These are phyloP conservation scores for Fraxinus greggii DNA, from an alignment of 305 asterid genomes.

Conservation along the genomic window DNA sequence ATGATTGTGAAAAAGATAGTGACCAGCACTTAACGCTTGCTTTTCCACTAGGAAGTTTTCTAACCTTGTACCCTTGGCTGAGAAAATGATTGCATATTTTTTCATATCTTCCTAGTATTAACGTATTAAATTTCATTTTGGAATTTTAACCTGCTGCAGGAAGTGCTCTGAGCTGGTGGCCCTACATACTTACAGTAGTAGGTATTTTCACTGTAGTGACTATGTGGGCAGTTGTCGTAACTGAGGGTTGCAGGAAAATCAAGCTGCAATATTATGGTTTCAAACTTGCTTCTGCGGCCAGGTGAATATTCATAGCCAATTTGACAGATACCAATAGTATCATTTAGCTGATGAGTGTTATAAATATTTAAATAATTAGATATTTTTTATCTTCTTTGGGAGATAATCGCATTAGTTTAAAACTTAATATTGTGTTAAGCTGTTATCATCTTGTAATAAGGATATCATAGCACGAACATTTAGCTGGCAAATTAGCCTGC, in stretches of 20 bases:
- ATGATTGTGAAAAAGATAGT: not conserved
- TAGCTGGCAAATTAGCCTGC: not conserved
- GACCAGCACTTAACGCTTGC: not conserved
- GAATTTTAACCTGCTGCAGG: conserved; percentile 49
- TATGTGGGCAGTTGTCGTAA: conserved; percentile 93
- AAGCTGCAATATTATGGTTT: conserved; percentile 96
- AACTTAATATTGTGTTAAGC: not conserved
- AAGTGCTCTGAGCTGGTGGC: conserved; percentile 83
- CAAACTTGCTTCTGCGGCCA: conserved; percentile 89
- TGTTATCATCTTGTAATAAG: not conserved
- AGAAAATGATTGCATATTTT: conserved; percentile 6
- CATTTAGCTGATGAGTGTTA: not conserved
- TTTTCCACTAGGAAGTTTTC: not conserved
- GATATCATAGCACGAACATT: not conserved
- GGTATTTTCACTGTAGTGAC: conserved; percentile 82
- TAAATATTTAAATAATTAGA: not conserved
- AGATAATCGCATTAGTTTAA: not conserved
- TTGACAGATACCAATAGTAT: not conserved
- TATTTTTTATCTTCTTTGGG: conserved; percentile 4
- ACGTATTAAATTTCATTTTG: conserved; percentile 4
- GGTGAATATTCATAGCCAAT: conserved; percentile 44
- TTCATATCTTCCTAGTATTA: conserved; percentile 17
- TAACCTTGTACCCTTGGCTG: not conserved
- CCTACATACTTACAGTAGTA: conserved; percentile 64
- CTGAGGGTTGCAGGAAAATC: conserved; percentile 97